These are phyloP conservation scores for Mortierella sp. DNA, from an alignment of 371 early-diverging fungal species.

Conservation along the genomic window DNA sequence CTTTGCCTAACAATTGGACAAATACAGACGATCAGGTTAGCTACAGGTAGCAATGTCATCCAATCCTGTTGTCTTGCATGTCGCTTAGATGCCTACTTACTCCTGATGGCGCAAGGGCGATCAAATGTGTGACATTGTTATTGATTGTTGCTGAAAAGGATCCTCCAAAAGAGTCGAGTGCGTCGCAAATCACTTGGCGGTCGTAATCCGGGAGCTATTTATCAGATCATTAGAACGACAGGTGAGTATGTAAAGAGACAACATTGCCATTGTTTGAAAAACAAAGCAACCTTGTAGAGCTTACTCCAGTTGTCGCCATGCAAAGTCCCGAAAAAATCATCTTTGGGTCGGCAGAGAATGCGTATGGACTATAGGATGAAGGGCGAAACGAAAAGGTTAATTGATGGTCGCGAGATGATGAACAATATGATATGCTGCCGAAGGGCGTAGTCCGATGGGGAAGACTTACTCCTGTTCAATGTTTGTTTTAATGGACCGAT, in stretches of 20 bases:
- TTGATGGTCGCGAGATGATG: no score
- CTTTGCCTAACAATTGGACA: constrained; percentile 51
- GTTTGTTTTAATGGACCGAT: constrained; percentile 37
- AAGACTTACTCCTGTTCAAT: constrained; percentile 60
- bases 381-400: not conserved
- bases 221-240: not conserved
- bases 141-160: constrained; percentile 60
- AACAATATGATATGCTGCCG: not conserved
- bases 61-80: not conserved
- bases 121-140: constrained; percentile 72
- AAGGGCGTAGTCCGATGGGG: no score
- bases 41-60: not conserved
- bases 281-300: constrained; percentile 1
- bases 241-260: not conserved
- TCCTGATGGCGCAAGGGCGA: constrained; percentile 62
- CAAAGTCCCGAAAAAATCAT: constrained; percentile 74
- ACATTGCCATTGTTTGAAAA: not conserved
- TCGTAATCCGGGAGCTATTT: constrained; percentile 66
- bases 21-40: not conserved
- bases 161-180: constrained; percentile 71
- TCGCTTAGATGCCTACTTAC: constrained; percentile 47
- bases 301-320: constrained; percentile 62
- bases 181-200: constrained; percentile 62
- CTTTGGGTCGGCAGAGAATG: constrained; percentile 66
- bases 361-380: constrained; percentile 55